Evolutionary conservation across 2,329 filamentous ascomycete species (phyloP), one percentile per base, ranked within the genome.

Genomic region (Colletotrichum chlorophyti): DNA sequence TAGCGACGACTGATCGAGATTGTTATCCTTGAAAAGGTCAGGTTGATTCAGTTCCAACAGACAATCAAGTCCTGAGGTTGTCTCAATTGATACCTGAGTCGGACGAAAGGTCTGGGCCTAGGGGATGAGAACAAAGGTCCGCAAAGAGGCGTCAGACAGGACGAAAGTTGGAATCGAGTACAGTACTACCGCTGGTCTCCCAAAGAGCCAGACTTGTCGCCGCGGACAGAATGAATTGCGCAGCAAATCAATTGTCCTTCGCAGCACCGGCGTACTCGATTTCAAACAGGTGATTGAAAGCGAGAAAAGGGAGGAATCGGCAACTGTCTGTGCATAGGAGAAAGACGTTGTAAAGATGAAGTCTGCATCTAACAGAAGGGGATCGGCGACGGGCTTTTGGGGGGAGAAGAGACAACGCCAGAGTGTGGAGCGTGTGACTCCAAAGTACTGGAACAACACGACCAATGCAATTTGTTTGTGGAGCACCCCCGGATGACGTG

Each of bases 221-320:
- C 61, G 54, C 61, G 46, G 53, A 60, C 53, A 59, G 53, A 59
- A 38, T 60, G 60, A 61, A 46, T 52, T 63, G 60, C 60, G 53
- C 45, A 58, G 60, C 60, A 63, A 60, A 12, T 61, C 60, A 52
- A 58, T 51, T 45, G 48, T 58, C 49, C 47, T 38, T 50, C 41
- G 60, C 60, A 63, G 60, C 60, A 63, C 60, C 60, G 60, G 60
- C 58, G 60, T 63, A 63, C 60, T 63, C 60, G 60, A 57, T 50
- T n/a, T 47, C 17, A 53, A 57, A 27, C 41, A 57, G 51, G 51
- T 50, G 45, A 26, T 57, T 57, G 51, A 14, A 15, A 29, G 19
- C 26, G 11, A n/a, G 12, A 29, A 38, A 17, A 15, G 26, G 31
- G 17, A 9, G 17, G 15, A 37, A 14, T 23, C n/a, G 23, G n/a